Base-by-base conservation (phyloP, 106 monocot species). In the Dioscorea zingiberensis region DNA sequence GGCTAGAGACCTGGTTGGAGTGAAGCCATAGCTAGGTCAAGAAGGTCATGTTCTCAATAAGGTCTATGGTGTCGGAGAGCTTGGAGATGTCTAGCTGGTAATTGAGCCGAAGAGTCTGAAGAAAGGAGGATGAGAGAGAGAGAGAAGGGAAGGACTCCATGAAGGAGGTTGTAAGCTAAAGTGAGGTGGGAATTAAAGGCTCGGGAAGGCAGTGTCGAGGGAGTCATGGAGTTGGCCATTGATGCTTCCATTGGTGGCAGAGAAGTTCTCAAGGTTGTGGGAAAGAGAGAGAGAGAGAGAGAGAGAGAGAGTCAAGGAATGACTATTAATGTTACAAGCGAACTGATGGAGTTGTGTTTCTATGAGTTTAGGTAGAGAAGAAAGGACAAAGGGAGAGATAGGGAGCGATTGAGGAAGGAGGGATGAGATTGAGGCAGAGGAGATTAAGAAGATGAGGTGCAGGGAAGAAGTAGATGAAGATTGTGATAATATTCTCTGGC, bases 1-100 rank as follows among this genome's bases (percentile, higher is more conserved):
- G 72, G 7, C 87, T 80, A 21, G 80, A 72, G 80, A 88, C 83
- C 21, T 59, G 48, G 63, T 88, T 88, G 22, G 77, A 77, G 26
- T 88, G 76, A 5, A 87, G 59, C 87, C 87, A 87, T 29, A 87
- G 77, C 80, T 87, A 60, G 45, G 58, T 53, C 18, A 80, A 48
- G 2, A 25, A 28, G 14, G 71, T 74, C 83, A 87, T 87, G 27
- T 77, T 80, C 17, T n/a, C 53, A 11, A 87, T 59, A 22, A 80
- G 74, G 5, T 64, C 57, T 13, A 87, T 71, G 27, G 26, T 12
- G 14, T 80, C 87, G 27, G 80, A 68, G 27, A 87, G 56, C 38
- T 38, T 28, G 32, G 55, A 12, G 27, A n/a, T 28, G n/a, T 71
- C 72, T 1, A 13, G 23, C 67, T 86, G 86, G 75, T 75, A 74